Conservation (phyloP, 2,329 filamentous ascomycete species). For the Epichloe baconii region DNA sequence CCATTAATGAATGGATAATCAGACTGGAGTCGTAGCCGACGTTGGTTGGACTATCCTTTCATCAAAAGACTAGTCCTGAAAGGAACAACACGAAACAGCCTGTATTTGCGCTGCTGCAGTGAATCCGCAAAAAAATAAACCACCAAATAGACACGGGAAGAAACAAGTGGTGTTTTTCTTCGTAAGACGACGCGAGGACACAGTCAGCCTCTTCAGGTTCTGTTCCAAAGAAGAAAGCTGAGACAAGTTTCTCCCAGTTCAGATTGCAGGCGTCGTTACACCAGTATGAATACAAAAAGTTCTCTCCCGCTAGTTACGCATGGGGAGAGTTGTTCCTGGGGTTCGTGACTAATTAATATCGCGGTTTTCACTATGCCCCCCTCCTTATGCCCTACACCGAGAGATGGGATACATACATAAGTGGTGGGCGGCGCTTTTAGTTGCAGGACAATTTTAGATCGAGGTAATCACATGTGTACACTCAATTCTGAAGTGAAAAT, state of each 20-base stretch:
- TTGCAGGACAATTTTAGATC: too few relatives aligned
- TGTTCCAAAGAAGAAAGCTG: conserved; percentile 18
- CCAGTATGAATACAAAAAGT: background rate
- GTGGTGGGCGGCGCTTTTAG: too few relatives aligned
- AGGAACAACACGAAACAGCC: background rate
- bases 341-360: background rate
- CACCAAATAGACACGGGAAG: background rate
- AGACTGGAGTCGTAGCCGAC: background rate
- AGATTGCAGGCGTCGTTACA: background rate
- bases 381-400: too few relatives aligned
- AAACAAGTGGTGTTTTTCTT: too few relatives aligned
- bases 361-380: too few relatives aligned
- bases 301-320: background rate
- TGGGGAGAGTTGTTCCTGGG: background rate
- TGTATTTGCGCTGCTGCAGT: conserved; percentile 1
- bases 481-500: too few relatives aligned
- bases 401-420: too few relatives aligned
- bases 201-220: conserved; percentile 6
- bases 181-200: conserved; percentile 5
- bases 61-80: background rate
- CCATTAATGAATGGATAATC: background rate
- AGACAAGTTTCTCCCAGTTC: conserved; percentile 16
- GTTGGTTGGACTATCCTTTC: background rate
- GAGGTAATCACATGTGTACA: too few relatives aligned
- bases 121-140: background rate